Base-by-base conservation (phyloP, 306 rosid species). In the Cucumis hystrix region DNA sequence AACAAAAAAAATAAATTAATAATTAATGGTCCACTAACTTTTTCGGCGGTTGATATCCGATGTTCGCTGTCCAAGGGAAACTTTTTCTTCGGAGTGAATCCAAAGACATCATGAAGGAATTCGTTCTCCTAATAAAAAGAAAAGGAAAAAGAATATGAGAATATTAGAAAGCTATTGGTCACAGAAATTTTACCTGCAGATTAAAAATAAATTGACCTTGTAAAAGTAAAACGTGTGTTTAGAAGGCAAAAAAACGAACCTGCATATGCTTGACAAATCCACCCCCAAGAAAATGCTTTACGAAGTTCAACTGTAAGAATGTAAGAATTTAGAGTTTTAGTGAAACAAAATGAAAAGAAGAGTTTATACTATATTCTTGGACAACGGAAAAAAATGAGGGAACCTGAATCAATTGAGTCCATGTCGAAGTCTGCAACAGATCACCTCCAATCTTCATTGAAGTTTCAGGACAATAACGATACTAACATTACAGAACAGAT, bases 211-310 rank as follows among this genome's bases (percentile, higher is more conserved):
- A 66, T 18, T 25, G 3, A 39, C 7, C 69, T 37, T 5, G 7
- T 6, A 78, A 8, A 51, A 51, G n/a, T 47, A 30, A 18, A 16
- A 37, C 13, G 25, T 16, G 55, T 14, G 41, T 45, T 21, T 77
- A 77, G 37, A 41, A 64, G 67, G 49, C 20, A 45, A 60, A 33
- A 25, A 74, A 77, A 73, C 86, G 77, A 69, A 95, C 98, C 98
- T 89, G 98, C 97, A 95, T 88, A 84, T 95, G 97, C 86, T 89
- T 95, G 57, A 88, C 74, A 76, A 95, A 95, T 33, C 98, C 98
- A 82, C 97, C 97, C 63, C 96, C 97, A 81, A 92, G 92, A 54
- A 92, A 92, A 80, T 58, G 97, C 88, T 89, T 95, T 79, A 95
- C 61, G 80, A 87, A 92, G 81, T 95, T 95, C 83, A 95, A 60